Evolutionary conservation across 805 yeast genomes (phyloP).

Genomic region (Lipomyces chichibuensis): DNA sequence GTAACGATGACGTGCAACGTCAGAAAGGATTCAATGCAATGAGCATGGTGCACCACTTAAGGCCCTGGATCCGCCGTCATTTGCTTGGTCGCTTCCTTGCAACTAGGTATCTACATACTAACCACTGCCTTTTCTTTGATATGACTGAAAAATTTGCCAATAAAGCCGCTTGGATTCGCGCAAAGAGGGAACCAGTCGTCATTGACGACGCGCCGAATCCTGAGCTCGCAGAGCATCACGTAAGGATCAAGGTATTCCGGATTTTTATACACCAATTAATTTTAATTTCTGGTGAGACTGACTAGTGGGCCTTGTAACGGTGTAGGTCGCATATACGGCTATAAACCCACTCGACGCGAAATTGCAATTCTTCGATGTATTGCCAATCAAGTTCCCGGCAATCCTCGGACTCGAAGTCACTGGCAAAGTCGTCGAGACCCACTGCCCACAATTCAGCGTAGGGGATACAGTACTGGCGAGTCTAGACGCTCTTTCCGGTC

Average conservation of each 20-base stretch:
- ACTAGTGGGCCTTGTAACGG: not conserved
- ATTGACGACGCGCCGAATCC: not conserved
- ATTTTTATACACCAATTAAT: not conserved
- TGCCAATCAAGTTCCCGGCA: not conserved
- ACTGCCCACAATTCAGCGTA: not conserved
- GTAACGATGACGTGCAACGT: no score
- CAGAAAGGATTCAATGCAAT: no score
- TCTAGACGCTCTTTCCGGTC: not conserved
- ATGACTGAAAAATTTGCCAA: not conserved
- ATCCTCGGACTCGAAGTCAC: constrained; percentile 1
- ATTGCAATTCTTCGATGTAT: not conserved
- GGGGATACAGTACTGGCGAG: constrained; percentile 1
- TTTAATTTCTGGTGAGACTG: not conserved
- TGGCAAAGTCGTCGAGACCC: not conserved
- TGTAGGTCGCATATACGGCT: not conserved
- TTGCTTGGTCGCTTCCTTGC: no score
- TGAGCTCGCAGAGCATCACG: not conserved
- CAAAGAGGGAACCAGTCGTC: not conserved
- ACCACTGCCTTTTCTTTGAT: not conserved
- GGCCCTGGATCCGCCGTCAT: no score
- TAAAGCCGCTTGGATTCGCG: constrained; percentile 2
- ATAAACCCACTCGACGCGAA: constrained; percentile 1
- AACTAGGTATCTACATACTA: not conserved
- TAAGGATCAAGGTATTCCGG: constrained; percentile 1
- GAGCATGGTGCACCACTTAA: no score